Percentiles rank a stretch among this genome's conserved stretches.
Evolutionary conservation across 225 moss, liverwort and hornwort species (phyloP).

Genomic region (Rhytidiadelphus loreus): DNA sequence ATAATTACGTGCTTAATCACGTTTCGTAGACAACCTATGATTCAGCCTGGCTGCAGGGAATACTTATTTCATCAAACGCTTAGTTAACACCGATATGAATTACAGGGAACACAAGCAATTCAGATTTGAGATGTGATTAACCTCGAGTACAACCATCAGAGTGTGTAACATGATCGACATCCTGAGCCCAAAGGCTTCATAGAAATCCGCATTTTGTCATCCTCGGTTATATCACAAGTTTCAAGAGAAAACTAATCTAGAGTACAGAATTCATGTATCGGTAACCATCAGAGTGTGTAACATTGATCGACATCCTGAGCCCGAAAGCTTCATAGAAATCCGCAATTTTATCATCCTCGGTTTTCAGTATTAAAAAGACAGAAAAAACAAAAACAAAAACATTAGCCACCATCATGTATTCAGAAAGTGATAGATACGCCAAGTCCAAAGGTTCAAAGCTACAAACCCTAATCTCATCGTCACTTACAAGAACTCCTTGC

Average conservation of each 20-base stretch:
- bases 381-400: too few relatives aligned
- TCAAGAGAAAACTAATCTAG: background rate
- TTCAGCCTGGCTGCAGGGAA: background rate
- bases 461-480: background rate
- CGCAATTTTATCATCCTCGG: conserved; percentile 11
- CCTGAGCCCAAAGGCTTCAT: background rate
- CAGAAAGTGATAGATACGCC: background rate
- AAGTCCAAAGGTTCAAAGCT: background rate
- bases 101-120: background rate
- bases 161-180: background rate
- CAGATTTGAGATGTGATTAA: background rate
- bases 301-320: background rate
- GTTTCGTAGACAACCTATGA: background rate
- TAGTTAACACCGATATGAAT: background rate
- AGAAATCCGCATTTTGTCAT: conserved; percentile 18
- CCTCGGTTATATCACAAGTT: background rate
- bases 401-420: background rate
- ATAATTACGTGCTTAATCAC: background rate
- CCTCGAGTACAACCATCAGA: conserved; percentile 2
- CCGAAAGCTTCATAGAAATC: background rate
- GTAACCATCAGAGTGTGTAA: background rate
- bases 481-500: background rate
- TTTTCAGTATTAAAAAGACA: background rate
- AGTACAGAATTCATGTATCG: background rate
- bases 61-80: too few relatives aligned